phyloP scores from a whole-genome alignment of 1,284 basidiomycete genomes.

The Gomphus sp. region DNA sequence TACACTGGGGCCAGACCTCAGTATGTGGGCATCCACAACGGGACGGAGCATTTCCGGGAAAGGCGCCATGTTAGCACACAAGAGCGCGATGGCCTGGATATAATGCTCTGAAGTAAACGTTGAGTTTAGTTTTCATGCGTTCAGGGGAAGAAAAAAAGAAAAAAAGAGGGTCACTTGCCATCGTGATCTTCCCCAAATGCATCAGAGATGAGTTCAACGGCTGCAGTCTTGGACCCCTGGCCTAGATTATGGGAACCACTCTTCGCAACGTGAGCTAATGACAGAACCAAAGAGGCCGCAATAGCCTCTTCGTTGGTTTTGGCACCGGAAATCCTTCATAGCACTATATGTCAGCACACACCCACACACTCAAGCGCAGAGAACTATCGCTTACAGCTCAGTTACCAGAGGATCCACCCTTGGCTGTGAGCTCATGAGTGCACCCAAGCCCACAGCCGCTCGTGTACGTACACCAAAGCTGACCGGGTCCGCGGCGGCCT shows the following conservation, averaged over 20 bases:
- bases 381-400: slow-evolving; percentile 43
- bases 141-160: too few relatives aligned
- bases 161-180: slow-evolving; percentile 37
- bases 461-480: slow-evolving; percentile 74
- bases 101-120: slow-evolving; percentile 50
- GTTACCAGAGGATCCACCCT: slow-evolving; percentile 82
- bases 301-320: slow-evolving; percentile 65
- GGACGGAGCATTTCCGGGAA: slow-evolving; percentile 59
- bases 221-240: slow-evolving; percentile 61
- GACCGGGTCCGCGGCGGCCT: slow-evolving; percentile 78
- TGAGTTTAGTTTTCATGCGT: background rate
- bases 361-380: slow-evolving; percentile 28
- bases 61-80: slow-evolving; percentile 61
- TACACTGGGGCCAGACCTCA: slow-evolving; percentile 7
- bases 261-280: slow-evolving; percentile 70
- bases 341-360: slow-evolving; percentile 23
- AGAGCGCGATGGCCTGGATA: slow-evolving; percentile 55
- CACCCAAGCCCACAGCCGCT: slow-evolving; percentile 80
- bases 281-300: slow-evolving; percentile 65
- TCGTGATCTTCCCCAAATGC: slow-evolving; percentile 69
- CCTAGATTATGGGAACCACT: slow-evolving; percentile 73
- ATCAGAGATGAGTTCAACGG: slow-evolving; percentile 70
- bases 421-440: slow-evolving; percentile 88
- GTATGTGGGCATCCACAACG: slow-evolving; percentile 37
- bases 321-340: slow-evolving; percentile 44